Conservation (phyloP, 257 asterid species). For the Cinchona pubescens region DNA sequence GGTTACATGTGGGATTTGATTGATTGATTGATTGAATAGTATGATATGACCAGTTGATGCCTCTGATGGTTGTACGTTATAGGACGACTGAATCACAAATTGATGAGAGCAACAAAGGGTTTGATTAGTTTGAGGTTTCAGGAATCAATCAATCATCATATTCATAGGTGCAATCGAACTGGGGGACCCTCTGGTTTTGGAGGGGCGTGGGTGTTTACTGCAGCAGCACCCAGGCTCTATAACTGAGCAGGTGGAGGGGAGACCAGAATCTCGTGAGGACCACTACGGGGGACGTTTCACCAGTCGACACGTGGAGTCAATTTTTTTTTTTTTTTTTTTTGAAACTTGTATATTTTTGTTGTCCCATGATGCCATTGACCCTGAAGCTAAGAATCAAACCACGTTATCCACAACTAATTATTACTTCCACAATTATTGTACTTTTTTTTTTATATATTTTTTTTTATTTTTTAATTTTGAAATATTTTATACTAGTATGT, state of each 20-base stretch:
- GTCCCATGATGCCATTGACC: conserved; percentile 1
- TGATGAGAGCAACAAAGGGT: not conserved
- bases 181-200: too few relatives aligned
- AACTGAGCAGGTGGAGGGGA: not conserved
- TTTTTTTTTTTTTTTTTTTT: too few relatives aligned
- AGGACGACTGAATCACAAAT: conserved; percentile 8
- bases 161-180: not conserved
- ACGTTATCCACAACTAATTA: not conserved
- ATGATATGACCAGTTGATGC: not conserved
- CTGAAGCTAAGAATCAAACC: not conserved
- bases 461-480: not conserved
- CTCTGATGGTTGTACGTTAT: not conserved
- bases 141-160: not conserved
- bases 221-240: too few relatives aligned
- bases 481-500: too few relatives aligned
- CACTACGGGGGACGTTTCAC: conserved; percentile 12
- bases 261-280: conserved; percentile 34
- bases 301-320: conserved; percentile 26
- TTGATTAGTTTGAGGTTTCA: not conserved
- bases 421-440: not conserved
- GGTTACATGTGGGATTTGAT: conserved; percentile 18
- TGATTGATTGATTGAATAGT: conserved; percentile 16
- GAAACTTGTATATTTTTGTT: not conserved
- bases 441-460: not conserved
- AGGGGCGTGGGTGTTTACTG: too few relatives aligned